These are phyloP conservation scores for Hamigera avellanea DNA, from an alignment of 495 filamentous ascomycete species.

Conservation along the genomic window DNA sequence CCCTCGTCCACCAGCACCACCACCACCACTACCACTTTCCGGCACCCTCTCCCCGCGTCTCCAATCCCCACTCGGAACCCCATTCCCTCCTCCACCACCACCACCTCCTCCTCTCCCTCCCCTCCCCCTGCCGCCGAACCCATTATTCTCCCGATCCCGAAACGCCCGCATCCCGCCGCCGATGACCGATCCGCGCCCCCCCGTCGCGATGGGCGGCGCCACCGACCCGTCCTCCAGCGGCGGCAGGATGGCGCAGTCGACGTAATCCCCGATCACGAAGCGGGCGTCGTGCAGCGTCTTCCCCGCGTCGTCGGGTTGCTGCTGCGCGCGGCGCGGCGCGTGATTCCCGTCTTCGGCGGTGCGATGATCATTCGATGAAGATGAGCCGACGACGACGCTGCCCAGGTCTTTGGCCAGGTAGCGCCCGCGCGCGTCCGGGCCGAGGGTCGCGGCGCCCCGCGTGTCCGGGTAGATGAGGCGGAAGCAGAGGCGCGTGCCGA, in stretches of 20 bases:
- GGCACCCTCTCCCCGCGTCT: constrained; percentile 32
- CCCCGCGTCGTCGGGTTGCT: constrained; percentile 47
- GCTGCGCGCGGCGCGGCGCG: too few species aligned
- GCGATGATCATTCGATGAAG: too few species aligned
- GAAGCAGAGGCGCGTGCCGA: constrained; percentile 77
- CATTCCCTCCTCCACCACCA: constrained; percentile 16
- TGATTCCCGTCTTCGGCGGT: neutral
- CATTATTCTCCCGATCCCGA: constrained; percentile 36
- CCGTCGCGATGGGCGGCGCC: constrained; percentile 37
- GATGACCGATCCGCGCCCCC: constrained; percentile 13
- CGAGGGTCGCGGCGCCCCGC: constrained; percentile 33
- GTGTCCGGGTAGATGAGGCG: constrained; percentile 80
- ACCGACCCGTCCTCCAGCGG: constrained; percentile 67
- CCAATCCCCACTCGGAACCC: constrained; percentile 30
- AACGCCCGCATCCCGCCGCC: constrained; percentile 35
- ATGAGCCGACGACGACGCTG: constrained; percentile 56
- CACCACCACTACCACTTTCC: constrained; percentile 17
- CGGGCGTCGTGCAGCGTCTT: constrained; percentile 63
- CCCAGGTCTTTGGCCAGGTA: constrained; percentile 72
- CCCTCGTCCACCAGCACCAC: constrained; percentile 18
- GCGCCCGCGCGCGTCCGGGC: constrained; percentile 38
- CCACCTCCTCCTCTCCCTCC: constrained; percentile 22
- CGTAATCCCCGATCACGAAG: constrained; percentile 83
- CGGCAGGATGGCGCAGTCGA: constrained; percentile 68
- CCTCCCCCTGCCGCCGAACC: constrained; percentile 23